Base-by-base conservation (phyloP, 2,329 filamentous ascomycete genomes). In the Exophiala oligosperma region DNA sequence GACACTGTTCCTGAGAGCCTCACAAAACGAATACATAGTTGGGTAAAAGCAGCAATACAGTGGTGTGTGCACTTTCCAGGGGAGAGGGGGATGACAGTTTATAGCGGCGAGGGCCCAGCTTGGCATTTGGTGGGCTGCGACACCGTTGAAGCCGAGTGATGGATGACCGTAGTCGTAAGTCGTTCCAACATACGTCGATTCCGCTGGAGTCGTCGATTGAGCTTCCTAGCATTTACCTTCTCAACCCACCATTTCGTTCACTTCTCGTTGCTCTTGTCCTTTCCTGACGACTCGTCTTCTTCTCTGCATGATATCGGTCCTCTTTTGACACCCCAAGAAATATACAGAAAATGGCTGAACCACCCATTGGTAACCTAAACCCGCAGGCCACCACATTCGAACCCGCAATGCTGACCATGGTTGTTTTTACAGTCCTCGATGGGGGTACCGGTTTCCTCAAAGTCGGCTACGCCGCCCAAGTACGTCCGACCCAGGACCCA, bases 371-470 rank as follows among this genome's bases (percentile, higher is more conserved):
- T 79, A 73, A 17, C 64, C 40, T 32, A 41, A 41, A 17, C 40
- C 59, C 54, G 43, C 26, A 46, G 57, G 49, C 55, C 49, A 59
- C 44, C 47, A 47, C 24, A 52, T 50, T 43, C 17, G 17, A 17
- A 17, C 17, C 17, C 17, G 44, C 48, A 29, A 38, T 62, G 65
- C 70, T 73, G 69, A 72, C 69, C 53, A 44, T 50, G 64, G 17
- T 17, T 17, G 17, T 17, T 58, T 51, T 24, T 48, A 61, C 74
- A 97, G 94, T 99, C 74, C 93, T 99, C 84, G 94, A 99, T 83
- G 94, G 94, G 84, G 94, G 94, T 78, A 99, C 94, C 74, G 94
- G 94, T 78, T 99, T 99, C 84, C 89, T 99, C 77, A 99, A 99
- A 81, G 94, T 96, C 79, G 94, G 94, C 76, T 99, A 97, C 81